These are phyloP conservation scores for Verticillium klebahnii DNA, from an alignment of 2,329 filamentous ascomycete genomes.

Conservation along the genomic window DNA sequence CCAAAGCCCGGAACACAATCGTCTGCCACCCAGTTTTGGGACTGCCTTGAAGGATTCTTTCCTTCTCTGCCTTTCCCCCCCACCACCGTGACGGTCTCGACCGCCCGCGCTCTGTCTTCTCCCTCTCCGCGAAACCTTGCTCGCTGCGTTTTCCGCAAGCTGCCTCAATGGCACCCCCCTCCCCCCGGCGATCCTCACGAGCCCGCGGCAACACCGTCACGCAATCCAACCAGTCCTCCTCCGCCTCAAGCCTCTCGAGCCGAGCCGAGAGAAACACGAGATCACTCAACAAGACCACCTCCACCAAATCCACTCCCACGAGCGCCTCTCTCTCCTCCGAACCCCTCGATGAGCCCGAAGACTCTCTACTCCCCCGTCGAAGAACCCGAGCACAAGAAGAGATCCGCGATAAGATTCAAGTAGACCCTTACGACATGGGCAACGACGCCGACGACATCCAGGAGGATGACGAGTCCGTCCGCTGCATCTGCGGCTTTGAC, in stretches of 20 bases:
- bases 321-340: conserved; percentile 69
- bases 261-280: conserved; percentile 72
- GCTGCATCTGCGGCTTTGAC: conserved; percentile 90
- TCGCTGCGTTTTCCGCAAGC: not conserved
- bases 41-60: conserved; percentile 15
- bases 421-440: conserved; percentile 44
- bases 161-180: conserved; percentile 53
- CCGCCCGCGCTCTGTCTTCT: not conserved
- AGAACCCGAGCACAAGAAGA: conserved; percentile 72
- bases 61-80: conserved; percentile 22
- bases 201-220: conserved; percentile 75
- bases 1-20: conserved; percentile 10
- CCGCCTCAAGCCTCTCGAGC: conserved; percentile 71
- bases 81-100: conserved; percentile 4
- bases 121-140: not conserved
- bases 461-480: conserved; percentile 88
- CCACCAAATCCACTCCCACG: conserved; percentile 67
- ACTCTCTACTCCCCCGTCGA: conserved; percentile 67
- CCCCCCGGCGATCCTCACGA: conserved; percentile 86
- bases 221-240: conserved; percentile 71
- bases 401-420: conserved; percentile 44
- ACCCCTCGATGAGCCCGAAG: conserved; percentile 62
- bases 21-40: not conserved
- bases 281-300: conserved; percentile 67
- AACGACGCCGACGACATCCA: conserved; percentile 68